These are phyloP conservation scores for Aspergillus nidulans DNA, from an alignment of 495 filamentous ascomycete genomes.

Conservation along the genomic window DNA sequence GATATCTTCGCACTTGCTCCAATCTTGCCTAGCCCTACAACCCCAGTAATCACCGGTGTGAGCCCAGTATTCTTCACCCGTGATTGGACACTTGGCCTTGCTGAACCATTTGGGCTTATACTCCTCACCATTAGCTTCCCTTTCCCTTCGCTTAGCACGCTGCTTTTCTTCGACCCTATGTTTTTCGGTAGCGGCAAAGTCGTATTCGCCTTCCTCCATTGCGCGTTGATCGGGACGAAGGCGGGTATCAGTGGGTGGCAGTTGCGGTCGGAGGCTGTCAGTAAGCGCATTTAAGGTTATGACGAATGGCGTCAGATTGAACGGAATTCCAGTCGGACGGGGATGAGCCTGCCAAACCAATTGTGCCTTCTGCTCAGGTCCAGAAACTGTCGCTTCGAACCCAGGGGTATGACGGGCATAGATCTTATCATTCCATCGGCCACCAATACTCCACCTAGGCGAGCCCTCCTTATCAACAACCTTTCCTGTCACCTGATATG, in stretches of 20 bases:
- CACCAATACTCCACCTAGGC: conserved; percentile 82
- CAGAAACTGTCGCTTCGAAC: conserved; percentile 70
- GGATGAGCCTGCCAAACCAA: conserved; percentile 86
- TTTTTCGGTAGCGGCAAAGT: conserved; percentile 89
- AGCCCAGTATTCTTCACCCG: conserved; percentile 86
- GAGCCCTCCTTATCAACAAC: conserved; percentile 69
- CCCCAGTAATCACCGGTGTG: conserved; percentile 88
- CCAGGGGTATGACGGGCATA: conserved; percentile 91
- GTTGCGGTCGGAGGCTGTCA: conserved; percentile 61
- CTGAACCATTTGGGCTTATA: conserved; percentile 84
- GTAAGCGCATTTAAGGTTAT: conserved; percentile 88
- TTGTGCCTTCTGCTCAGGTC: conserved; percentile 63
- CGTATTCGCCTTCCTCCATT: conserved; percentile 97
- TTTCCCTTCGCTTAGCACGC: conserved; percentile 64
- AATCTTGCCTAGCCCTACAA: conserved; percentile 47
- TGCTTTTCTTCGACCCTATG: conserved; percentile 94
- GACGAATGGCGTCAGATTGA: conserved; percentile 96
- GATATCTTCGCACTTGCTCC: conserved; percentile 60
- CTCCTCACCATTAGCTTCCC: conserved; percentile 73
- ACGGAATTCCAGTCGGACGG: conserved; percentile 80
- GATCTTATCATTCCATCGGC: conserved; percentile 95
- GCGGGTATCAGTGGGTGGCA: conserved; percentile 90
- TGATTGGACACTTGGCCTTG: conserved; percentile 65
- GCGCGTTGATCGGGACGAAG: conserved; percentile 93
- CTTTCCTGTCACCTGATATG: conserved; percentile 82